phyloP scores from a whole-genome alignment of 768 basidiomycete genomes.

The Leccinum subtestaceum region DNA sequence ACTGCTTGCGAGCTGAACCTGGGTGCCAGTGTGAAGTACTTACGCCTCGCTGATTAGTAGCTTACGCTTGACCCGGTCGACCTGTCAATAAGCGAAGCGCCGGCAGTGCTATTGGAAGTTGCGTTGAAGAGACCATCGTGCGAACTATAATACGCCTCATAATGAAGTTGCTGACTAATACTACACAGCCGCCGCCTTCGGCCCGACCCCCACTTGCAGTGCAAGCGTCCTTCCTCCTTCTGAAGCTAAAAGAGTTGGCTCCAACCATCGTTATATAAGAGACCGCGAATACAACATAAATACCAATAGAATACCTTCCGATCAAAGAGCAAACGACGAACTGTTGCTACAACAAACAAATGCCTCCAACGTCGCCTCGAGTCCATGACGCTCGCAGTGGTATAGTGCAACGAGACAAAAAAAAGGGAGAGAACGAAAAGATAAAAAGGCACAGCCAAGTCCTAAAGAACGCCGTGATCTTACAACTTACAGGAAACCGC shows the following conservation, averaged over 20 bases:
- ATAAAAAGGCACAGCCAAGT: not conserved
- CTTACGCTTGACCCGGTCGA: too few relatives aligned
- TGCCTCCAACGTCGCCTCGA: not conserved
- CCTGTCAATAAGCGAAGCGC: not conserved
- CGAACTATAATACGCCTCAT: too few relatives aligned
- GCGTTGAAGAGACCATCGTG: too few relatives aligned
- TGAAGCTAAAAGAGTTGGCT: too few relatives aligned
- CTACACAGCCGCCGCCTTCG: too few relatives aligned
- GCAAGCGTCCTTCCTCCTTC: too few relatives aligned
- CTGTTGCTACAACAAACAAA: not conserved
- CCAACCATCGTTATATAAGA: too few relatives aligned
- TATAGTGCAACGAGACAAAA: conserved; percentile 4
- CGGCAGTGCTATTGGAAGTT: not conserved
- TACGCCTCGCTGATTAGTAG: too few relatives aligned
- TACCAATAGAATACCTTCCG: not conserved
- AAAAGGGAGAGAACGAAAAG: not conserved
- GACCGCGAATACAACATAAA: not conserved
- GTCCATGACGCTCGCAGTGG: conserved; percentile 4
- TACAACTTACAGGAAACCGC: conserved; percentile 34
- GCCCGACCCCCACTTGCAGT: too few relatives aligned
- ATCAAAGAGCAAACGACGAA: not conserved
- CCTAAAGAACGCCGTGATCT: not conserved
- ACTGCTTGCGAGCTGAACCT: too few relatives aligned
- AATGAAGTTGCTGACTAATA: too few relatives aligned
- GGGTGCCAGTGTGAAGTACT: too few relatives aligned